Evolutionary conservation across 805 yeast species (phyloP).

Genomic region (Candida tibetensis): DNA sequence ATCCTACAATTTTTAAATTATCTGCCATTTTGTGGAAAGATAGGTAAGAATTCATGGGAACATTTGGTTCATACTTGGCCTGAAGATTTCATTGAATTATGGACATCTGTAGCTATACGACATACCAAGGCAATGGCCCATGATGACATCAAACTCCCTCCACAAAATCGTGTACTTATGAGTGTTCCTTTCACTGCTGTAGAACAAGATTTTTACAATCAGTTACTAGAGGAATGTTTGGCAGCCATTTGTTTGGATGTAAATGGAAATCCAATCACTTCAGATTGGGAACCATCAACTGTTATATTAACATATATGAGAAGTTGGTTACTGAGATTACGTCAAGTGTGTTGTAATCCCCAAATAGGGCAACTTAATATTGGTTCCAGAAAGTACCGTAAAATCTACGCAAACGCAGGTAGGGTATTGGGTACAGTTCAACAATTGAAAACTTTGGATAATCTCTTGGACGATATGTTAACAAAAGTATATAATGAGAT

Average conservation of each 20-base stretch:
- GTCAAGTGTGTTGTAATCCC: slow-evolving; percentile 86
- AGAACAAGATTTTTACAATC: slow-evolving; percentile 80
- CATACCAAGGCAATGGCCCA: slow-evolving; percentile 85
- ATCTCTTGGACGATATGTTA: slow-evolving; percentile 65
- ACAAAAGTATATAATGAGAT: slow-evolving; percentile 52
- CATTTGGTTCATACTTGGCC: slow-evolving; percentile 9
- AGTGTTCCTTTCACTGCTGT: slow-evolving; percentile 75
- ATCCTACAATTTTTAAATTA: slow-evolving; percentile 64
- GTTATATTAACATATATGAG: slow-evolving; percentile 49
- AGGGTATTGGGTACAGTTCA: slow-evolving; percentile 20
- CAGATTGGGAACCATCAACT: slow-evolving; percentile 48
- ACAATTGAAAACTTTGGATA: slow-evolving; percentile 50
- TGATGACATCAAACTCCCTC: slow-evolving; percentile 73
- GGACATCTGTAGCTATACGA: slow-evolving; percentile 58
- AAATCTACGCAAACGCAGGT: slow-evolving; percentile 13
- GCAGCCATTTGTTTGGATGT: slow-evolving; percentile 53
- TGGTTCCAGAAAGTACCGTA: slow-evolving; percentile 22
- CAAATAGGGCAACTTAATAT: slow-evolving; percentile 39
- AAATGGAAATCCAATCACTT: slow-evolving; percentile 47
- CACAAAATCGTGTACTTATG: slow-evolving; percentile 67
- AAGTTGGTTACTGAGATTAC: slow-evolving; percentile 62
- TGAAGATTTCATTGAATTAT: slow-evolving; percentile 41
- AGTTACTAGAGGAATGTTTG: slow-evolving; percentile 58
- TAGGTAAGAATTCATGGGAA: slow-evolving; percentile 42
- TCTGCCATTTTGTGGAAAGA: slow-evolving; percentile 58